A percentile compares a stretch with the other conserved stretches of the same genome.
Conservation (phyloP, 176 grass and related monocot species). For the Bolboschoenus planiculmis region DNA sequence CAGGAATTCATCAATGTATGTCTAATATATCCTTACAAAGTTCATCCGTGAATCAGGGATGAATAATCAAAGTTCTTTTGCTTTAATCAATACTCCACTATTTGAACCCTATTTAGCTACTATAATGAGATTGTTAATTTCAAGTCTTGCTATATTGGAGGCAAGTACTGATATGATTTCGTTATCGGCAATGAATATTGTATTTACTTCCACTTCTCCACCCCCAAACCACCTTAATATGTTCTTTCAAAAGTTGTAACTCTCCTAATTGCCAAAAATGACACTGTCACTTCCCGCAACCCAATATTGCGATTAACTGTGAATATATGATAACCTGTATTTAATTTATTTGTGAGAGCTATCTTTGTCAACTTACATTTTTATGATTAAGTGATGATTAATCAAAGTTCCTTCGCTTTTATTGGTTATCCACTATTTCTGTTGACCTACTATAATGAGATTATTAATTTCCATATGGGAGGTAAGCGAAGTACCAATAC, state of each 20-base stretch:
- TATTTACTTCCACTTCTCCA: not conserved
- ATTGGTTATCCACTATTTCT: too few relatives aligned
- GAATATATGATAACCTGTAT: not conserved
- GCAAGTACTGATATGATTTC: not conserved
- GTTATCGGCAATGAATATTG: not conserved
- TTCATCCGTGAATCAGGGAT: too few relatives aligned
- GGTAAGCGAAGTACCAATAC: too few relatives aligned
- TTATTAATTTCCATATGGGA: too few relatives aligned
- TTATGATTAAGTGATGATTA: too few relatives aligned
- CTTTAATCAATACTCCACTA: not conserved
- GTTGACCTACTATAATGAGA: too few relatives aligned
- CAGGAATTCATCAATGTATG: conserved; percentile 72
- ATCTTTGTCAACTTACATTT: too few relatives aligned
- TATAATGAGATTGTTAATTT: not conserved
- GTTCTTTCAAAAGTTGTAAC: not conserved
- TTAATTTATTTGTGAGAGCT: not conserved
- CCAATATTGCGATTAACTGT: not conserved
- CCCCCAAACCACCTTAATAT: not conserved
- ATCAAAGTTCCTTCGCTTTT: too few relatives aligned
- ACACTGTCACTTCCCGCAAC: not conserved
- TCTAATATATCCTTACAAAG: too few relatives aligned
- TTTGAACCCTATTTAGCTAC: not conserved
- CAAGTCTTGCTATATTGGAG: not conserved
- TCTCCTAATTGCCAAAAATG: not conserved
- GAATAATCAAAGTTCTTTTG: not conserved